Evolutionary conservation across 306 rosid genomes (phyloP).

Genomic region (Pyrus communis): DNA sequence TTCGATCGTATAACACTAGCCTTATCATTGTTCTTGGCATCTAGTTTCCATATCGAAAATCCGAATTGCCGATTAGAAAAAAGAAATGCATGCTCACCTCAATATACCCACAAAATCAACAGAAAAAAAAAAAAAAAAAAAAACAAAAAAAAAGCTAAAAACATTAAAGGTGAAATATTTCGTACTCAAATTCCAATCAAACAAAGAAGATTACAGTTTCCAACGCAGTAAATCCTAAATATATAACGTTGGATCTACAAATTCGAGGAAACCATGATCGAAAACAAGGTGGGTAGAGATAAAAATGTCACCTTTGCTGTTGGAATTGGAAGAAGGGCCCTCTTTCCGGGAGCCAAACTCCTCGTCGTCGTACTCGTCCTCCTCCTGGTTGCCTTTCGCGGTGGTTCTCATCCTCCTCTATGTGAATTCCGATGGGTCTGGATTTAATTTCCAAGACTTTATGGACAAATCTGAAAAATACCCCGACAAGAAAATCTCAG

Average conservation of each 20-base stretch:
- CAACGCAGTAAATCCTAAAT: neutral
- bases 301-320: constrained; percentile 52
- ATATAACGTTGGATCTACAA: constrained; percentile 41
- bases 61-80: constrained; percentile 8
- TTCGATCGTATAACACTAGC: constrained; percentile 78
- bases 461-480: constrained; percentile 1
- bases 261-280: neutral
- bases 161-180: neutral
- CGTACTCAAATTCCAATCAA: neutral
- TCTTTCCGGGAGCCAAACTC: constrained; percentile 61
- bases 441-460: neutral
- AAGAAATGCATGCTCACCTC: neutral
- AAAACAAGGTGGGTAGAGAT: neutral
- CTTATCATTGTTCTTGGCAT: constrained; percentile 70
- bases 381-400: constrained; percentile 66
- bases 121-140: neutral
- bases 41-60: constrained; percentile 34
- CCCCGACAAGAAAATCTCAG: constrained; percentile 9
- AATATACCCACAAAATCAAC: constrained; percentile 9
- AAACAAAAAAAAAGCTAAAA: neutral
- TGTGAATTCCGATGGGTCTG: constrained; percentile 2
- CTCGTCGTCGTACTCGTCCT: constrained; percentile 86
- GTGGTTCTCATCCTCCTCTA: constrained; percentile 57
- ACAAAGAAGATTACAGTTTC: neutral
- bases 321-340: constrained; percentile 59